phyloP scores from a whole-genome alignment of 106 monocot genomes.

The Vanilla planifolia region DNA sequence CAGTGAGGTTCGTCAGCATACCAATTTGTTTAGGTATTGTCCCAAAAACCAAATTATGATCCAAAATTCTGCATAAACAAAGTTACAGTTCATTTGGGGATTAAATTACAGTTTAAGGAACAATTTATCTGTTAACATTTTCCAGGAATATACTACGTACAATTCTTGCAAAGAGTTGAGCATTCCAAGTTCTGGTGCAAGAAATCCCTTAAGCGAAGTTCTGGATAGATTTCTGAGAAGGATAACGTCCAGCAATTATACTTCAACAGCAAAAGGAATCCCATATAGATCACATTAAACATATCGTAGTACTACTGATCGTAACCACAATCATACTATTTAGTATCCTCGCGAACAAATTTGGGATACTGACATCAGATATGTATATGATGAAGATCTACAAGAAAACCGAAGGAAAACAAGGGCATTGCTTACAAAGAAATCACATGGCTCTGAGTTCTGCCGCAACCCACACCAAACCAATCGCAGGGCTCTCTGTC shows the following conservation, averaged over 20 bases:
- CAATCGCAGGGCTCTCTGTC: conserved; percentile 64
- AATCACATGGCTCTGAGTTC: conserved; percentile 36
- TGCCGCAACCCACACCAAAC: conserved; percentile 73
- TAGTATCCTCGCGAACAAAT: not conserved
- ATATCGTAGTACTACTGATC: too few relatives aligned
- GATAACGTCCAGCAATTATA: not conserved
- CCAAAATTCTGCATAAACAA: conserved; percentile 47
- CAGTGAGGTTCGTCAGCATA: conserved; percentile 42
- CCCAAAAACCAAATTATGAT: conserved; percentile 57
- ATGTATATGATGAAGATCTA: not conserved
- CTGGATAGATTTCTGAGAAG: conserved; percentile 63
- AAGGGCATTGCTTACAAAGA: conserved; percentile 44
- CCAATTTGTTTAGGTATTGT: conserved; percentile 79
- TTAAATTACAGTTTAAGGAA: not conserved
- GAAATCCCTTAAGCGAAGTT: conserved; percentile 77
- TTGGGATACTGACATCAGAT: not conserved
- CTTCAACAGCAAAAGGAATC: not conserved
- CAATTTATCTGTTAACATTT: not conserved
- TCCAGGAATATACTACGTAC: conserved; percentile 31
- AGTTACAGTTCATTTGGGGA: not conserved
- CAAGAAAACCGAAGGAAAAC: not conserved
- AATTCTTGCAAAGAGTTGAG: conserved; percentile 60
- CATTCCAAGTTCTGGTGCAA: conserved; percentile 56
- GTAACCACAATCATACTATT: not conserved
- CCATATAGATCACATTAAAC: not conserved